These are phyloP conservation scores for Truncatella angustata DNA, from an alignment of 2,329 filamentous ascomycete species.

Conservation along the genomic window DNA sequence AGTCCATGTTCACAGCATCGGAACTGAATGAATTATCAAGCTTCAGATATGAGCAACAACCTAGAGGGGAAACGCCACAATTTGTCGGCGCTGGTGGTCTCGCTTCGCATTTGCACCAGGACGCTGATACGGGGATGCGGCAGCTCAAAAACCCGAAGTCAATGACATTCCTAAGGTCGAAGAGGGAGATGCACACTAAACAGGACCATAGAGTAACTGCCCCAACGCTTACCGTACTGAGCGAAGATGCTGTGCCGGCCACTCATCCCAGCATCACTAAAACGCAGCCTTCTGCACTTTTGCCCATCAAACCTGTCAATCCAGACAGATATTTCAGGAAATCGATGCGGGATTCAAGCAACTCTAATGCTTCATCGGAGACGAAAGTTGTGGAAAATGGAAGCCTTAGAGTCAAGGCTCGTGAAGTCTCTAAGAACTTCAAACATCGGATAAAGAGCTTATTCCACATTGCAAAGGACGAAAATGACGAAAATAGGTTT, in stretches of 20 bases:
- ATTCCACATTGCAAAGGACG: slow-evolving; percentile 43
- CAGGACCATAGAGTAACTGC: slow-evolving; percentile 8
- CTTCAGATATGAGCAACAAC: neutral
- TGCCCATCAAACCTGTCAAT: slow-evolving; percentile 36
- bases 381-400: slow-evolving; percentile 25
- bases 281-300: slow-evolving; percentile 42
- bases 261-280: slow-evolving; percentile 4
- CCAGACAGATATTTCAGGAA: slow-evolving; percentile 35
- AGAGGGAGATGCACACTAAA: slow-evolving; percentile 21
- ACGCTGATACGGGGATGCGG: slow-evolving; percentile 28
- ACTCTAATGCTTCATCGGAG: slow-evolving; percentile 34
- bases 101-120: slow-evolving; percentile 11
- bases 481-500: slow-evolving; percentile 32
- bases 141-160: slow-evolving; percentile 49
- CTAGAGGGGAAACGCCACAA: neutral
- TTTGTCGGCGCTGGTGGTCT: neutral
- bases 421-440: slow-evolving; percentile 61
- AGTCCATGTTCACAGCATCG: slow-evolving; percentile 48
- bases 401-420: slow-evolving; percentile 49
- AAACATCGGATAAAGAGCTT: slow-evolving; percentile 60
- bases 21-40: slow-evolving; percentile 7
- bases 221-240: neutral
- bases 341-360: slow-evolving; percentile 49
- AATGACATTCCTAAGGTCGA: slow-evolving; percentile 48
- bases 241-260: too few relatives aligned